Evolutionary conservation across 371 early-diverging fungal species (phyloP).

Genomic region (Lichtheimia ornata): DNA sequence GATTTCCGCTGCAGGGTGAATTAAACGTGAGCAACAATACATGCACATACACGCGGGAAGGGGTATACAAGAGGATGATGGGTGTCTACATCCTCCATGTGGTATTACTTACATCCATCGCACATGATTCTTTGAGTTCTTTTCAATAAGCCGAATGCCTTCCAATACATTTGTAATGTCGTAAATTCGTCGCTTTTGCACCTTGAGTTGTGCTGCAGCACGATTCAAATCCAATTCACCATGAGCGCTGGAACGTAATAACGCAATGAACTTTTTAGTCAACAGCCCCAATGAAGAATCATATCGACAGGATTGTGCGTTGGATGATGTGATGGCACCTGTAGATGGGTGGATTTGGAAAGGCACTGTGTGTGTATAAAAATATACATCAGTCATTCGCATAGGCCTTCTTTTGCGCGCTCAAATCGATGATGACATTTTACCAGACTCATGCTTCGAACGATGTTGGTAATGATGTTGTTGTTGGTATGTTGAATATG

Average conservation of each 20-base stretch:
- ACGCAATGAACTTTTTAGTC: slow-evolving; percentile 74
- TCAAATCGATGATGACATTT: slow-evolving; percentile 4
- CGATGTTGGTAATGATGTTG: neutral
- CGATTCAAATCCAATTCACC: slow-evolving; percentile 73
- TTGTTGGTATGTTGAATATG: neutral
- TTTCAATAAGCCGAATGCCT: slow-evolving; percentile 77
- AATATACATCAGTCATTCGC: neutral
- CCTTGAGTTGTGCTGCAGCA: slow-evolving; percentile 71
- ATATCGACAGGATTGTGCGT: slow-evolving; percentile 32
- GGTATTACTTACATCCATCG: slow-evolving; percentile 67
- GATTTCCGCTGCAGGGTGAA: neutral
- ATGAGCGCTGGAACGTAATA: slow-evolving; percentile 65
- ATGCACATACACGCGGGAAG: neutral
- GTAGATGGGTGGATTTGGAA: slow-evolving; percentile 25
- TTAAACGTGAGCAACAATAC: slow-evolving; percentile 2
- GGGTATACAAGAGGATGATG: neutral
- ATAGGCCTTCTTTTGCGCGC: neutral
- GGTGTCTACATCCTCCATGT: neutral
- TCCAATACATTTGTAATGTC: slow-evolving; percentile 89
- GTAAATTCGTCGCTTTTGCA: slow-evolving; percentile 84
- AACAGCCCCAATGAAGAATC: slow-evolving; percentile 71
- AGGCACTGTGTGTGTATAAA: slow-evolving; percentile 12
- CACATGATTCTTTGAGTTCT: slow-evolving; percentile 80
- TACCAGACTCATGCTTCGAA: neutral
- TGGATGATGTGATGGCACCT: slow-evolving; percentile 19